phyloP scores from a whole-genome alignment of 78 protist species.

The Guillardia theta region DNA sequence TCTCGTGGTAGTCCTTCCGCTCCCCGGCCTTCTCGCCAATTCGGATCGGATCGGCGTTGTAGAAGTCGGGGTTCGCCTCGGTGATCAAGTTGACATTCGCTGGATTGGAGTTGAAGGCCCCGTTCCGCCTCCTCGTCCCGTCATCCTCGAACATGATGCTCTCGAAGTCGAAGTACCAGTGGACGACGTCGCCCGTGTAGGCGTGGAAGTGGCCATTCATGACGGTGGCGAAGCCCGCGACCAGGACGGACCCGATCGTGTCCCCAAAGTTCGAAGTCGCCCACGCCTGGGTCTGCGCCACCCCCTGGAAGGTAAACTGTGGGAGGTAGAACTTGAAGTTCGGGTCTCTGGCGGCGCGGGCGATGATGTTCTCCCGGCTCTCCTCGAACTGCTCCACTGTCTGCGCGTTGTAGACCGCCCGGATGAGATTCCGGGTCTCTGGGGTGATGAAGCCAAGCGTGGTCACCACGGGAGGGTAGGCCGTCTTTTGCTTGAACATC shows the following conservation, averaged over 20 bases:
- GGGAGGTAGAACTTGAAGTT: too few relatives aligned
- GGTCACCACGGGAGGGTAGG: neutral
- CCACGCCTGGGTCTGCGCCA: neutral
- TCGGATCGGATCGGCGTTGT: neutral
- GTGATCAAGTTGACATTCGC: too few relatives aligned
- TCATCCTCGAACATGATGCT: neutral
- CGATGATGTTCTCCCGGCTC: too few relatives aligned
- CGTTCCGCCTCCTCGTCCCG: neutral
- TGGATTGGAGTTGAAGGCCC: too few relatives aligned
- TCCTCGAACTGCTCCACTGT: too few relatives aligned
- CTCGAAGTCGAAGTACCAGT: neutral
- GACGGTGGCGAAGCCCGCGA: neutral
- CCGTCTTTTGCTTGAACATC: neutral
- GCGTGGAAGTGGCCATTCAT: neutral
- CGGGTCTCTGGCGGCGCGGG: too few relatives aligned
- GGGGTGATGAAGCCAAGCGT: neutral
- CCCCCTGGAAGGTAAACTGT: neutral
- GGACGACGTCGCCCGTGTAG: neutral
- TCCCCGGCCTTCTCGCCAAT: neutral
- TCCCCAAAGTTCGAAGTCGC: neutral
- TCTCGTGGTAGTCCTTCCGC: neutral
- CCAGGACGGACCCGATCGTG: neutral
- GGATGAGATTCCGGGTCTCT: too few relatives aligned
- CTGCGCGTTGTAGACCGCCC: too few relatives aligned
- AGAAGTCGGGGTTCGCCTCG: too few relatives aligned